Percentiles rank a stretch among this genome's conserved stretches.
These are phyloP conservation scores for Thuidium tamariscinum DNA, from an alignment of 225 moss, liverwort and hornwort genomes.

Conservation along the genomic window DNA sequence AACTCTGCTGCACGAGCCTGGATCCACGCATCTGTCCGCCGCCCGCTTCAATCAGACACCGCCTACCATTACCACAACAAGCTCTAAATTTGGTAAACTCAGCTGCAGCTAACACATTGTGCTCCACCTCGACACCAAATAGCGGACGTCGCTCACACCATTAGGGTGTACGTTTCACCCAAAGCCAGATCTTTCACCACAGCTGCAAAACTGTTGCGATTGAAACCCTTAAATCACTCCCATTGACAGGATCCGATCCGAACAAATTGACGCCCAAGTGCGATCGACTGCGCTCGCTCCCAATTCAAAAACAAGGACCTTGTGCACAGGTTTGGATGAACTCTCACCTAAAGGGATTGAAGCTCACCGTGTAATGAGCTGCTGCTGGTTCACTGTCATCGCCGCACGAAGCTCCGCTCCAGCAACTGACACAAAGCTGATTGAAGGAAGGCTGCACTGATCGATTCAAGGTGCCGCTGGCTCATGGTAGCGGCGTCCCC, in stretches of 20 bases:
- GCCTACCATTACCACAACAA: background rate
- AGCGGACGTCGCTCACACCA: background rate
- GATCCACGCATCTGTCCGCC: background rate
- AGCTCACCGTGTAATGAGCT: background rate
- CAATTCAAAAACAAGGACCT: background rate
- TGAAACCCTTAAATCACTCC: background rate
- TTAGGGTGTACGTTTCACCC: background rate
- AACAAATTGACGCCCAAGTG: background rate
- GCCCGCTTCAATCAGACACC: background rate
- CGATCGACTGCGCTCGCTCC: background rate
- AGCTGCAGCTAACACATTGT: background rate
- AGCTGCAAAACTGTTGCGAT: background rate
- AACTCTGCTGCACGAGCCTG: background rate
- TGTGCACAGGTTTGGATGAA: background rate
- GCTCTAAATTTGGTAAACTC: slow-evolving; percentile 1
- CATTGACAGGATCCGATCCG: background rate
- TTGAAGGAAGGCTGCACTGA: background rate
- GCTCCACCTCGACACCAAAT: background rate
- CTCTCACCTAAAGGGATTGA: background rate
- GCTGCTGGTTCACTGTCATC: background rate
- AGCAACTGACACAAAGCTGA: background rate
- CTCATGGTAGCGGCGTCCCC: background rate
- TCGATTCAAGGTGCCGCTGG: background rate
- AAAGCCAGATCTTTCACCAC: background rate
- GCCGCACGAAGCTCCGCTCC: background rate